Conservation (phyloP, 257 asterid genomes). For the Lithospermum erythrorhizon region DNA sequence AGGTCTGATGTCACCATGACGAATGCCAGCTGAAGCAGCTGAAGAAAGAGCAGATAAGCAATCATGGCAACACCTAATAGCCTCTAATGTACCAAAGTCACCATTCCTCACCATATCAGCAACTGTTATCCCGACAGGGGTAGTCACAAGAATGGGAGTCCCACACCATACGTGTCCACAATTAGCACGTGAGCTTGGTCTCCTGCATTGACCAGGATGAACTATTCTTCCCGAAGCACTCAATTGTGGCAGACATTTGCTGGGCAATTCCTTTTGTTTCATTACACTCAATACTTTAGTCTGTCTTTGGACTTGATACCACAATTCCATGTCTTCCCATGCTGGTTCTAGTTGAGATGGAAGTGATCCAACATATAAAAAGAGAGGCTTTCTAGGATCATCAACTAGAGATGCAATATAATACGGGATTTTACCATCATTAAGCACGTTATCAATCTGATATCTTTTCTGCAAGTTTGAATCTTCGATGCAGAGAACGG, state of each 20-base stretch:
- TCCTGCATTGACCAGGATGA: slow-evolving; percentile 70
- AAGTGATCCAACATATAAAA: slow-evolving; percentile 76
- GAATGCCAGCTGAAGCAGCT: slow-evolving; percentile 60
- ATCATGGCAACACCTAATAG: slow-evolving; percentile 89
- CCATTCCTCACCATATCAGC: slow-evolving; percentile 68
- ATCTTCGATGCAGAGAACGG: slow-evolving; percentile 64
- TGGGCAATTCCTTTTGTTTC: slow-evolving; percentile 78
- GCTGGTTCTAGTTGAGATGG: slow-evolving; percentile 95
- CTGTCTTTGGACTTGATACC: slow-evolving; percentile 99
- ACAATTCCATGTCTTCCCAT: slow-evolving; percentile 86
- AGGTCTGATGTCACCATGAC: slow-evolving; percentile 93
- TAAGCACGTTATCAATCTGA: slow-evolving; percentile 45
- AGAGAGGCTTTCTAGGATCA: slow-evolving; percentile 40
- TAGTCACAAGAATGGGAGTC: slow-evolving; percentile 63
- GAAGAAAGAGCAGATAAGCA: slow-evolving; percentile 75
- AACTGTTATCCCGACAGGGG: slow-evolving; percentile 71
- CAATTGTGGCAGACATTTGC: slow-evolving; percentile 72
- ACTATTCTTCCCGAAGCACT: slow-evolving; percentile 71
- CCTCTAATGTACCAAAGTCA: slow-evolving; percentile 54
- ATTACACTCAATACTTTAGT: slow-evolving; percentile 68
- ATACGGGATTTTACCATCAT: slow-evolving; percentile 57
- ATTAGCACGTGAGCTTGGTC: slow-evolving; percentile 46
- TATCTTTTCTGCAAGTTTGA: slow-evolving; percentile 54
- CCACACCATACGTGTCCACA: slow-evolving; percentile 87
- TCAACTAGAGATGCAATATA: slow-evolving; percentile 58